Base-by-base conservation (phyloP, 192 early-diverging fungal genomes). In the Podila minutissima region DNA sequence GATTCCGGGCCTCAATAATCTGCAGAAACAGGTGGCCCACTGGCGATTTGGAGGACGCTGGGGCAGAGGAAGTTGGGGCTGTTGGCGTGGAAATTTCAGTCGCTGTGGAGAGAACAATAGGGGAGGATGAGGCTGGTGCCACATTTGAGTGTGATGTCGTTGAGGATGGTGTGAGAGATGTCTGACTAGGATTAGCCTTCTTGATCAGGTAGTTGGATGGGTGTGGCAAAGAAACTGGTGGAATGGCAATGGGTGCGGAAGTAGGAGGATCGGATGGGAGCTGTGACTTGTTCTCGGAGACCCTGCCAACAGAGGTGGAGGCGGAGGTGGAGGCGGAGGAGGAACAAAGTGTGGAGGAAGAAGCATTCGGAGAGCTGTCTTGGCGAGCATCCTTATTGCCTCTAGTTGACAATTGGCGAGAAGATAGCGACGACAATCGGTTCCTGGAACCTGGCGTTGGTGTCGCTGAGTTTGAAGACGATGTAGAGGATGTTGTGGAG, bases 1-100 rank as follows among this genome's bases (percentile, higher is more conserved):
- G 58, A 22, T 84, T 84, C 24, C 81, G 67, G 11, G 83, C 85
- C 53, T 86, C 85, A 1, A 86, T 70, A 50, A 86, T 75, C 51
- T 77, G 75, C 3, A 77, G 13, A 28, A 62, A 77, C 2, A 77
- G 37, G 53, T 77, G 75, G 20, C 75, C 75, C 13, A 71, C 64
- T 15, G 75, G 75, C 1, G 75, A 77, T 49, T 71, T 77, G 46
- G 72, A n/a, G 2, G 75, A 31, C 1, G 74, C 26, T 4, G 50
- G 22, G 17, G 49, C 28, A 4, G 57, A 31, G n/a, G 11, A 57
- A 6, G 66, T 37, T 5, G 37, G 64, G 17, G 64, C 26, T 10
- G 41, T 12, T 4, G 64, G 41, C 5, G 41, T 41, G 7, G 64
- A 66, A 17, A 48, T 48, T 6, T 41, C 41, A 7, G 64, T 41